Conservation (phyloP, 2,329 filamentous ascomycete species). For the Colletotrichum tanaceti region DNA sequence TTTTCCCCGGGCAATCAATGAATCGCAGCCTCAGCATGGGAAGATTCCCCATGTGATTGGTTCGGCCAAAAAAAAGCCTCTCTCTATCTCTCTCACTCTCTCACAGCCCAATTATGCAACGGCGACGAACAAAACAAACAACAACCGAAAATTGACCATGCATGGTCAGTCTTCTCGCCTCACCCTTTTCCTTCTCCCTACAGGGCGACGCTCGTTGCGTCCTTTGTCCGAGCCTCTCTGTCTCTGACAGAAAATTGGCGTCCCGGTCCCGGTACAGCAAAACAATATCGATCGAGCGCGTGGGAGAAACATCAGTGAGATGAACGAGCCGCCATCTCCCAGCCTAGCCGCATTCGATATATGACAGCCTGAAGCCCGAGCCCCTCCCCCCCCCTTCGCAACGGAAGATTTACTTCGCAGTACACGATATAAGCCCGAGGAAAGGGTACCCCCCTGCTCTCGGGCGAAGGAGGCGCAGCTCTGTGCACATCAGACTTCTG, state of each 20-base stretch:
- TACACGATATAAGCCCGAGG: constrained; percentile 27
- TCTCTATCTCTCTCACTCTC: not conserved
- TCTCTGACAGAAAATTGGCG: not conserved
- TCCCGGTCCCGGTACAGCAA: not conserved
- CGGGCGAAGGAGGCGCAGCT: constrained; percentile 38
- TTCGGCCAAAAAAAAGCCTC: not conserved
- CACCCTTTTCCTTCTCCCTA: no score
- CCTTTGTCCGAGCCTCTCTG: constrained; percentile 1
- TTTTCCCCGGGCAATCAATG: not conserved
- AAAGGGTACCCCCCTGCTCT: constrained; percentile 28
- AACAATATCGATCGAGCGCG: constrained; percentile 2
- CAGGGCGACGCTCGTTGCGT: not conserved
- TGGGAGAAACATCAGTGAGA: constrained; percentile 29
- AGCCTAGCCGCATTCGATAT: constrained; percentile 27
- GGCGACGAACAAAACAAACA: not conserved
- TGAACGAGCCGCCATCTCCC: constrained; percentile 24
- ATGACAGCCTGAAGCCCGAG: constrained; percentile 35
- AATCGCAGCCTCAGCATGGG: constrained; percentile 9
- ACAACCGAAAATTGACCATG: not conserved
- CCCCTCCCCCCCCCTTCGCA: constrained; percentile 22
- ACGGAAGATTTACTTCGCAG: constrained; percentile 19
- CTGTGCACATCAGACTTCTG: constrained; percentile 36
- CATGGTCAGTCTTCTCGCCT: not conserved
- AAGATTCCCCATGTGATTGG: constrained; percentile 23
- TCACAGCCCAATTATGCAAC: not conserved